These are phyloP conservation scores for Rhodotorula babjevae DNA, from an alignment of 768 basidiomycete species.

Conservation along the genomic window DNA sequence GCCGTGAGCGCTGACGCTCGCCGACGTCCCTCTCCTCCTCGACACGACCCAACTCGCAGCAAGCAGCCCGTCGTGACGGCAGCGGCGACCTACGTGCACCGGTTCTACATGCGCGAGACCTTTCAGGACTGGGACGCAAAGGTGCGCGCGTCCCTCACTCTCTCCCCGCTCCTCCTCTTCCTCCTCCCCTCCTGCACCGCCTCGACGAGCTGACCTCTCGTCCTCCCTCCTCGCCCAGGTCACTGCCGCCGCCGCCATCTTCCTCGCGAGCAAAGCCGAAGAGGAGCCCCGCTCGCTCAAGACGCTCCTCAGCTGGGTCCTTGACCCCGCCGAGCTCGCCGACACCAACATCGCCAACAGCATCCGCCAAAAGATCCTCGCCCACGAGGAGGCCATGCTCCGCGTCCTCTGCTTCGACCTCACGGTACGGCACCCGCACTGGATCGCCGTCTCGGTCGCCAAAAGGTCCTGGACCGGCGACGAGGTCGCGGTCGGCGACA, in stretches of 20 bases:
- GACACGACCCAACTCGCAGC: neutral
- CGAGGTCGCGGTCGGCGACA: neutral
- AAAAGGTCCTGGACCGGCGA: conserved; percentile 21
- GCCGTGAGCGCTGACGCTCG: neutral
- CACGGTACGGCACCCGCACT: conserved; percentile 41
- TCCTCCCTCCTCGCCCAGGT: conserved; percentile 26
- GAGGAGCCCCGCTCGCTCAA: conserved; percentile 43
- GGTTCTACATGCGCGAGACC: conserved; percentile 47
- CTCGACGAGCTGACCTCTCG: neutral
- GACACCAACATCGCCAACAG: neutral
- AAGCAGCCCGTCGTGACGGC: conserved; percentile 37
- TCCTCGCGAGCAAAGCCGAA: conserved; percentile 46
- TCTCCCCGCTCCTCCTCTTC: no score
- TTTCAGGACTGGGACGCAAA: conserved; percentile 38
- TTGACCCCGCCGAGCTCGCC: conserved; percentile 15
- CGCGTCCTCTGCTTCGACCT: conserved; percentile 47
- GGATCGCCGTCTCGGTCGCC: conserved; percentile 16
- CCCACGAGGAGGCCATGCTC: conserved; percentile 44
- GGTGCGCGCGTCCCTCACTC: conserved; percentile 13
- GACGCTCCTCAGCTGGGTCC: conserved; percentile 31
- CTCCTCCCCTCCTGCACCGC: neutral
- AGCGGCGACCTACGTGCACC: conserved; percentile 44
- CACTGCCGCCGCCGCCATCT: conserved; percentile 44
- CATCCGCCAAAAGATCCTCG: conserved; percentile 42
- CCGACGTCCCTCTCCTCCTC: no score